Evolutionary conservation across 1,284 basidiomycete species (phyloP), one percentile per base, ranked within the genome.

Genomic region (Leccinum subfulvum): DNA sequence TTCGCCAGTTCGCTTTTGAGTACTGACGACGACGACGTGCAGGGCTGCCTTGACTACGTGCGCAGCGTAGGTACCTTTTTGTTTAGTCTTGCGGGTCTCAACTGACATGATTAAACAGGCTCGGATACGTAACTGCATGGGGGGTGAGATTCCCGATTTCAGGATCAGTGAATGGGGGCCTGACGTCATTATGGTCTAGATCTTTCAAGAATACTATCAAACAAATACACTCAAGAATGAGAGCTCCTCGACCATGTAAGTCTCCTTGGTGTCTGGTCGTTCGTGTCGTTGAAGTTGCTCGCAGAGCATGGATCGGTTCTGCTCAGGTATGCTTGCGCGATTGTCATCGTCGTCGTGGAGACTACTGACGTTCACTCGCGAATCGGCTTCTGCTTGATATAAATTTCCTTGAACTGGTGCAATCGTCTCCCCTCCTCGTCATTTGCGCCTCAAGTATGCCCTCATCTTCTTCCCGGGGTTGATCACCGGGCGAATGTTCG

Each of bases 401-500:
- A 1, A 26, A 5, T 26, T 52, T 16, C 14, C 2, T 52, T 9
- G 9, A 9, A 52, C 23, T 14, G 5, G 18, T 49, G 16, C 5
- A 3, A 52, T 52, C 9, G 7, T 26, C 8, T 3, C 13, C 21
- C 14, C 8, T 7, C 7, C 13, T 21, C 18, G 44, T 26, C 23
- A 26, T 56, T 13, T 35, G n/a, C 7, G 11, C 35, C 4, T 35
- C 28, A 51, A 75, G 73, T 67, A 65, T 7, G 76, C 79, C 9
- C 82, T 85, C 59, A 69, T 83, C 21, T 79, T 81, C 16, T 71
- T 82, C 3, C 77, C 73, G 0, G 73, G 71, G n/a, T 65, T 75
- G 16, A 14, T 67, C 37, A 65, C 60, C 3, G 72, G 72, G 21
- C 66, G 72, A 28, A 35, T 75, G 26, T 75, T 74, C 41, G 72